Evolutionary conservation across 805 yeast species (phyloP).

Genomic region (Hagleromyces aurorensis): DNA sequence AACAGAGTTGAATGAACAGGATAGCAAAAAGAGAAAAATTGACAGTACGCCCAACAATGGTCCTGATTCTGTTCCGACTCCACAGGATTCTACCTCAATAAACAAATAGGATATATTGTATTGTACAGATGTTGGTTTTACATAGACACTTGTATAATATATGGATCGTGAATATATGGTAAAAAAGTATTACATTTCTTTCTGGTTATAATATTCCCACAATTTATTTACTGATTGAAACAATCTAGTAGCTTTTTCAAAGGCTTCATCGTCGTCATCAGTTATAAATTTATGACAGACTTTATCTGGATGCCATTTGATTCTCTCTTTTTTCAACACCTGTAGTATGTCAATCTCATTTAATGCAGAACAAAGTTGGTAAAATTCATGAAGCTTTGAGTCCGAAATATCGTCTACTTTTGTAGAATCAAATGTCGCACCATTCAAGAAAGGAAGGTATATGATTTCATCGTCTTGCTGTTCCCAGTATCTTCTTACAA

Average conservation of each 20-base stretch:
- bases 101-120: conserved; percentile 2
- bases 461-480: no score
- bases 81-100: conserved; percentile 19
- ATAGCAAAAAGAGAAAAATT: conserved; percentile 15
- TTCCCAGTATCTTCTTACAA: no score
- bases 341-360: conserved; percentile 4
- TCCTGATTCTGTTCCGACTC: conserved; percentile 21
- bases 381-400: conserved; percentile 8
- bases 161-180: conserved; percentile 1
- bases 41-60: conserved; percentile 8
- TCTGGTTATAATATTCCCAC: conserved; percentile 24
- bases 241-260: conserved; percentile 31
- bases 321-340: conserved; percentile 40
- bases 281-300: conserved; percentile 4
- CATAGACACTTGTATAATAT: no score
- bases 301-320: conserved; percentile 68
- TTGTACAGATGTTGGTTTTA: no score
- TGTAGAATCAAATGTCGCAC: no score
- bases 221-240: conserved; percentile 38
- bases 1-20: conserved; percentile 28
- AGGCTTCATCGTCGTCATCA: conserved; percentile 6
- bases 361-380: conserved; percentile 5
- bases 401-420: no score
- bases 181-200: conserved; percentile 1
- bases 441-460: no score